Evolutionary conservation across 306 rosid species (phyloP).

Genomic region (Senna tora): DNA sequence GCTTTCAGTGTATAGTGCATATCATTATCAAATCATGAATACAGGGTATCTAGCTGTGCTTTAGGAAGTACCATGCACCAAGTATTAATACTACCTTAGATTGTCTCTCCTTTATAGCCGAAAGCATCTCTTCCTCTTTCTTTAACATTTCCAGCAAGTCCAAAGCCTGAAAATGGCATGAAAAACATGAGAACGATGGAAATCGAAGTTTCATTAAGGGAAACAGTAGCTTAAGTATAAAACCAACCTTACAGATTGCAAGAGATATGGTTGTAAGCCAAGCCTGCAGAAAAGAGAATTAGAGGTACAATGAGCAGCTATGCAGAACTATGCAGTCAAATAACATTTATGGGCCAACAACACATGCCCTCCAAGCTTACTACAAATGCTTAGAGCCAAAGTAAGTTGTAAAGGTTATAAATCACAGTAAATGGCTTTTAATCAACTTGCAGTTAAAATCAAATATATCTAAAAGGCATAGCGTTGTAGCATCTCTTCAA

Average conservation of each 20-base stretch:
- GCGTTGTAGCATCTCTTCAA: neutral
- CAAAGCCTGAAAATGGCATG: conserved; percentile 58
- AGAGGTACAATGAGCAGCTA: conserved; percentile 18
- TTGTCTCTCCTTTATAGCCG: conserved; percentile 71
- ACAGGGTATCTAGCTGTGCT: conserved; percentile 14
- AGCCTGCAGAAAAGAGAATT: conserved; percentile 57
- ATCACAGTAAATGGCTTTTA: conserved; percentile 3
- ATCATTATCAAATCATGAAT: conserved; percentile 12
- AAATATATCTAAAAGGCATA: neutral
- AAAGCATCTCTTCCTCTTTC: conserved; percentile 89
- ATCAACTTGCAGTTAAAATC: neutral
- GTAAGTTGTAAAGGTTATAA: conserved; percentile 11
- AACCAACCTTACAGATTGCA: conserved; percentile 89
- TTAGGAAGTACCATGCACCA: conserved; percentile 26
- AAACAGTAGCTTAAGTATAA: conserved; percentile 24
- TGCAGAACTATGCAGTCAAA: conserved; percentile 7
- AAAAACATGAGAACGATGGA: conserved; percentile 34
- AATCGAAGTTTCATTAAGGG: conserved; percentile 20
- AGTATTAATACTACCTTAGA: conserved; percentile 61
- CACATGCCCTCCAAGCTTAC: neutral
- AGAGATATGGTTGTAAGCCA: conserved; percentile 82
- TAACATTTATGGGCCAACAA: neutral
- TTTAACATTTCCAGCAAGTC: conserved; percentile 88
- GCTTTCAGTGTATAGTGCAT: neutral
- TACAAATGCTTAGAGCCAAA: conserved; percentile 10